phyloP scores from a whole-genome alignment of 2,329 filamentous ascomycete species.

The Hypomyces rosellus region DNA sequence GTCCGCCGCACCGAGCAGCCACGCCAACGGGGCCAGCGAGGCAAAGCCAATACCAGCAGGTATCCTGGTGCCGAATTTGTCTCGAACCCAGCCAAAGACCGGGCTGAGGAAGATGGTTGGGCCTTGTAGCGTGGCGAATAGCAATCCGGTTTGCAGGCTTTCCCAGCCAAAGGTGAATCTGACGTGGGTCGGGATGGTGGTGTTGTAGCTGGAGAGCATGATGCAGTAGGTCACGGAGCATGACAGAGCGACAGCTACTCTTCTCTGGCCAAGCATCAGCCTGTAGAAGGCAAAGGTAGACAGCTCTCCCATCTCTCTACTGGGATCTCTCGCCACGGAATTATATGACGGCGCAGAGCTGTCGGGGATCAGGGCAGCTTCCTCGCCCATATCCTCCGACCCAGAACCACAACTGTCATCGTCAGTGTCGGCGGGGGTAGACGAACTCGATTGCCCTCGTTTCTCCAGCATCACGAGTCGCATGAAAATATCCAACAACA shows the following conservation, averaged over 20 bases:
- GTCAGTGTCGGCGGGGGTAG: neutral
- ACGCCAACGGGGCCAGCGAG: neutral
- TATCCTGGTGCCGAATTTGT: neutral
- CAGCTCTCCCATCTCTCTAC: neutral
- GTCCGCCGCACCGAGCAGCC: conserved; percentile 2
- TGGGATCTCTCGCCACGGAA: neutral
- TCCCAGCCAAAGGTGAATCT: neutral
- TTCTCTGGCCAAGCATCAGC: neutral
- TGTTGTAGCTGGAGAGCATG: conserved; percentile 2
- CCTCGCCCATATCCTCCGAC: neutral
- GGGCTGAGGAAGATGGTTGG: neutral
- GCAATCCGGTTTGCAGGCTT: conserved; percentile 1
- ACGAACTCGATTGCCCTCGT: neutral
- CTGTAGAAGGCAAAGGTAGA: neutral
- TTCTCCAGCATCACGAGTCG: neutral
- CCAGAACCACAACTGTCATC: neutral
- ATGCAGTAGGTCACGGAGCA: neutral
- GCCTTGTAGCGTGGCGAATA: neutral
- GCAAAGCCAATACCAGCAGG: neutral
- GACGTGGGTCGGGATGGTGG: conserved; percentile 1
- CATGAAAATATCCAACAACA: neutral
- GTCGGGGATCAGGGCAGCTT: neutral
- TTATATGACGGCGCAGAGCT: neutral
- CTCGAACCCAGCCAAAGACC: neutral
- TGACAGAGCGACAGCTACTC: neutral